Evolutionary conservation across 2,329 filamentous ascomycete species (phyloP).

Genomic region (Cladophialophora exuberans): DNA sequence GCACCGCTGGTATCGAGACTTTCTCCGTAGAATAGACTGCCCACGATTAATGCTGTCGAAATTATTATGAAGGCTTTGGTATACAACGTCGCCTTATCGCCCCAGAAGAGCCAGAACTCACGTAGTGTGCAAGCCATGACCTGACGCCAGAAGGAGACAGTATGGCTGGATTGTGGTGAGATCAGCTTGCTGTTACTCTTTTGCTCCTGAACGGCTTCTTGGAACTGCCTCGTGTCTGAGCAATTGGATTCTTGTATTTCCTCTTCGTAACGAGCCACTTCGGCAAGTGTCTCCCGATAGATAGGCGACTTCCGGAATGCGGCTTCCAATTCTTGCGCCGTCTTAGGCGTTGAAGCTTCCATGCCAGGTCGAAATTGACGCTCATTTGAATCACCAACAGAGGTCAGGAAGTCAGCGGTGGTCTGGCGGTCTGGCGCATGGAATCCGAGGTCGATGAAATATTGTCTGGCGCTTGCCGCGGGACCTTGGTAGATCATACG

Average conservation of each 20-base stretch:
- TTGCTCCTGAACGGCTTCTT: conserved; percentile 64
- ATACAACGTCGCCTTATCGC: conserved; percentile 73
- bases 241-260: conserved; percentile 61
- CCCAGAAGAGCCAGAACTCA: conserved; percentile 77
- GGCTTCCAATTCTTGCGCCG: conserved; percentile 67
- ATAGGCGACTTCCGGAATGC: conserved; percentile 67
- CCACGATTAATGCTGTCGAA: conserved; percentile 73
- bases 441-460: conserved; percentile 69
- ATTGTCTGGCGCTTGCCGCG: conserved; percentile 62
- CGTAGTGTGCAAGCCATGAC: conserved; percentile 64
- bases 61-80: conserved; percentile 82
- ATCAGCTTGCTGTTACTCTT: conserved; percentile 66
- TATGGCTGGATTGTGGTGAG: conserved; percentile 69
- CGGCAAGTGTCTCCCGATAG: conserved; percentile 63
- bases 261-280: conserved; percentile 64
- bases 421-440: conserved; percentile 65
- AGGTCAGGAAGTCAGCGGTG: conserved; percentile 77
- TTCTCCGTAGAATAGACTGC: conserved; percentile 76
- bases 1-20: conserved; percentile 62
- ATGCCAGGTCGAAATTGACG: conserved; percentile 68
- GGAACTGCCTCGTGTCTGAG: conserved; percentile 66
- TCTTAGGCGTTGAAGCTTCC: conserved; percentile 69
- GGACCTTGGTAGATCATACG: conserved; percentile 70
- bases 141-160: conserved; percentile 73
- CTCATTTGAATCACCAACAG: conserved; percentile 73